Conservation (phyloP, 805 yeast genomes). For the Scheffersomyces coipomensis region DNA sequence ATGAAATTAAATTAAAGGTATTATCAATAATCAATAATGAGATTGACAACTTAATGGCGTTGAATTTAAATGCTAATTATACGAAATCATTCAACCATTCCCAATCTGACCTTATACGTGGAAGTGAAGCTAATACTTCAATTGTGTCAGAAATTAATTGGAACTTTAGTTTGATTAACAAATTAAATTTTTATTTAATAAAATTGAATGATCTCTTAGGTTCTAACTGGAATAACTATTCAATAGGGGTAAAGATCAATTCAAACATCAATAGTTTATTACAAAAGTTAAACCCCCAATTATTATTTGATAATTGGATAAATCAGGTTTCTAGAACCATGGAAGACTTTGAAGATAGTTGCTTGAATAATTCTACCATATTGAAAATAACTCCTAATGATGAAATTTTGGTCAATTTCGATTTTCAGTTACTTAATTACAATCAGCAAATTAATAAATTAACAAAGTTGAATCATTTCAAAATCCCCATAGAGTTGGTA, state of each 20-base stretch:
- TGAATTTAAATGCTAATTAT: constrained; percentile 7
- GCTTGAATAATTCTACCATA: not conserved
- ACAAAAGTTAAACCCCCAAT: constrained; percentile 44
- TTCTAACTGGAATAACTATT: constrained; percentile 34
- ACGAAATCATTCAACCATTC: constrained; percentile 1
- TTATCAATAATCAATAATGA: constrained; percentile 28
- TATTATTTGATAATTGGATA: constrained; percentile 51
- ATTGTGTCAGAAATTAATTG: constrained; percentile 10
- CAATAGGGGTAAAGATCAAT: constrained; percentile 57
- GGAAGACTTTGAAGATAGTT: no score
- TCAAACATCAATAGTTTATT: constrained; percentile 46
- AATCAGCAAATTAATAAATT: constrained; percentile 57
- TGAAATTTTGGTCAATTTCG: constrained; percentile 51
- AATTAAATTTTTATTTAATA: constrained; percentile 20
- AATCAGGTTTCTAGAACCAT: constrained; percentile 6
- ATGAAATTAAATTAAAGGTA: constrained; percentile 31
- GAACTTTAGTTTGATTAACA: constrained; percentile 17
- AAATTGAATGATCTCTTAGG: constrained; percentile 29
- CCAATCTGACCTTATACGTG: no score
- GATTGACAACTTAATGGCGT: constrained; percentile 15
- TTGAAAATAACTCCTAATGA: not conserved
- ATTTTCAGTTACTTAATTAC: constrained; percentile 37
- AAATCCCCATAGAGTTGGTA: constrained; percentile 53
- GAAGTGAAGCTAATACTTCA: not conserved
- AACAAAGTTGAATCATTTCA: constrained; percentile 43